Evolutionary conservation across 106 monocot species (phyloP).

Genomic region (Platanthera zijinensis): DNA sequence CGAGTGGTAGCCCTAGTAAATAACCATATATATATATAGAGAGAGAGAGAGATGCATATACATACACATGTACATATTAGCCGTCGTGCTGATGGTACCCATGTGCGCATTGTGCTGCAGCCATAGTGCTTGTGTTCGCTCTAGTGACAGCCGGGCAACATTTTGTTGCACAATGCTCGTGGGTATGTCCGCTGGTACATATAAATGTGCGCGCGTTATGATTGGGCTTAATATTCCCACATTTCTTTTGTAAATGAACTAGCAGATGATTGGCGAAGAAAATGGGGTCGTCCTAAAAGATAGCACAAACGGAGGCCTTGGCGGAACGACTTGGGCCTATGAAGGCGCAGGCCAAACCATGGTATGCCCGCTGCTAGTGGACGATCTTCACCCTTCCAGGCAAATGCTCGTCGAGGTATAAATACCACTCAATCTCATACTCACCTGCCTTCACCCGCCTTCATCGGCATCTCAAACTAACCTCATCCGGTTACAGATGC

Average conservation of each 20-base stretch:
- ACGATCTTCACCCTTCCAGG: constrained; percentile 79
- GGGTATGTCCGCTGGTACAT: too few relatives aligned
- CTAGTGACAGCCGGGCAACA: too few relatives aligned
- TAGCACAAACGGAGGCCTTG: constrained; percentile 27
- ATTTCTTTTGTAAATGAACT: neutral
- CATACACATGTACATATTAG: too few relatives aligned
- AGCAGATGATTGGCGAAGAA: constrained; percentile 76
- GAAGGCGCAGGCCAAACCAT: constrained; percentile 95
- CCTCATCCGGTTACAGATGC: constrained; percentile 42
- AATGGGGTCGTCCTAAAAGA: constrained; percentile 81
- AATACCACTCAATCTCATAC: neutral
- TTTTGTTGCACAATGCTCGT: too few relatives aligned
- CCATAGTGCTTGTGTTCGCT: too few relatives aligned
- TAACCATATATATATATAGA: too few relatives aligned
- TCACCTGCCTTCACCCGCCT: neutral
- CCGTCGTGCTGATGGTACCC: neutral
- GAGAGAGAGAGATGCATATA: too few relatives aligned
- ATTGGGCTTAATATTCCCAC: neutral
- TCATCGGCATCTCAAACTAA: neutral
- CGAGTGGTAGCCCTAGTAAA: too few relatives aligned
- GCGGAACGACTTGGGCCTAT: constrained; percentile 94
- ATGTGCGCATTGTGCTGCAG: too few relatives aligned
- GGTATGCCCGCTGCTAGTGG: constrained; percentile 85
- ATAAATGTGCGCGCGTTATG: too few relatives aligned
- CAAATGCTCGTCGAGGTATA: constrained; percentile 96